Evolutionary conservation across 352 stramenopile genomes (phyloP), one percentile per base, ranked within the genome.

Genomic region (Aphanomyces cochlioides): DNA sequence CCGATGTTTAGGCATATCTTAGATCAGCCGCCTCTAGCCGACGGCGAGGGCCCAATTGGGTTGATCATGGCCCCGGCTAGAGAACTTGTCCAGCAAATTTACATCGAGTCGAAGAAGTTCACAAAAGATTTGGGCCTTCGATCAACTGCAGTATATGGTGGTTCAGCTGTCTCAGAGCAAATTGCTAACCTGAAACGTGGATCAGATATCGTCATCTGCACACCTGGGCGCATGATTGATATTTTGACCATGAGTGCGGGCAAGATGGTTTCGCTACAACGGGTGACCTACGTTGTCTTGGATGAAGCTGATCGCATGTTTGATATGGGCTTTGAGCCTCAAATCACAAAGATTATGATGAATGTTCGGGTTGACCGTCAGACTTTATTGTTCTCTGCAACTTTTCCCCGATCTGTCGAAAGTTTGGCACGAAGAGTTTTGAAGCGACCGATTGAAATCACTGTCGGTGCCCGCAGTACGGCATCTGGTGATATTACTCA

Each of bases 271-370:
- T 98, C 88, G 38, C 78, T 99, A 15, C 83, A 96, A 67, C 90
- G 97, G 28, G 97, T 99, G 17, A 98, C 94, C 15, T 99, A 98
- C 75, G 95, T 99, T 21, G 97, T 99, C 17, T 87, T 99, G 58
- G 98, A 99, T 73, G 98, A 99, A 80, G 97, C 97, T 47, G 98
- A 99, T 79, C 90, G 98, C 19, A 99, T 99, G 94, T 99, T 99
- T 75, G 98, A 99, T 78, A 99, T 99, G 97, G 98, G 98, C 10
- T 99, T 99, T 78, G 97, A 99, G 71, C 97, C 97, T 12, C 98
- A 99, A 78, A 98, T 99, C 72, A 95, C 87, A 13, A 98, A 98
- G 73, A 98, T 98, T 63, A 88, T 98, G 77, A 78, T 91, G 74
- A 97, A 98, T 50, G 90, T 97, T 70, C 90, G 94, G 0, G 82